Evolutionary conservation across 1,139 yeast species (phyloP).

Genomic region (Pichia sp.): DNA sequence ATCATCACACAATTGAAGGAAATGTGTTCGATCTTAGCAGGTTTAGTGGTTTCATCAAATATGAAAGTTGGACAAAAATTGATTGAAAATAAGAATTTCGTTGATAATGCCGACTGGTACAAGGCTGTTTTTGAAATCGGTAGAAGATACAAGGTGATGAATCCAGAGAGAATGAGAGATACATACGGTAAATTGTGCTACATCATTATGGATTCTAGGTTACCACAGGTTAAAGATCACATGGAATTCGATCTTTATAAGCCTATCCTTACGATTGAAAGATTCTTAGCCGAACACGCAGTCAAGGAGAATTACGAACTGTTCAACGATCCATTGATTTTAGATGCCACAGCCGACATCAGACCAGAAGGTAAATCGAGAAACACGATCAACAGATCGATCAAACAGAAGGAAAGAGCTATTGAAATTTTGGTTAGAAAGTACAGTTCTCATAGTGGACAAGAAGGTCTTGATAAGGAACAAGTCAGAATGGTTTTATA

Average conservation of each 20-base stretch:
- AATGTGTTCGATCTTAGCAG: constrained; percentile 71
- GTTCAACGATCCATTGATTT: constrained; percentile 52
- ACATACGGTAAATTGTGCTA: constrained; percentile 73
- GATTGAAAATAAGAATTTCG: constrained; percentile 60
- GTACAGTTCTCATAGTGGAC: constrained; percentile 34
- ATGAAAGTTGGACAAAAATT: constrained; percentile 63
- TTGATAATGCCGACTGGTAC: constrained; percentile 68
- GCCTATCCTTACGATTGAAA: constrained; percentile 61
- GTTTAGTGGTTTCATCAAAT: constrained; percentile 70
- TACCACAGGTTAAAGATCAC: constrained; percentile 63
- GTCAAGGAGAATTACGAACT: constrained; percentile 37
- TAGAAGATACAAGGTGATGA: constrained; percentile 74
- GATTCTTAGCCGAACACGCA: constrained; percentile 39
- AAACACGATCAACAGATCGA: constrained; percentile 49
- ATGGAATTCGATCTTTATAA: constrained; percentile 71
- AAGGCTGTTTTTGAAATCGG: constrained; percentile 69
- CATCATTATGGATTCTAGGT: constrained; percentile 77
- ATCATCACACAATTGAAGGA: constrained; percentile 68
- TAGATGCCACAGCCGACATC: constrained; percentile 65
- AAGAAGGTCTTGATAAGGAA: constrained; percentile 43
- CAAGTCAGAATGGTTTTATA: constrained; percentile 65
- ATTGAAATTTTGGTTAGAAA: constrained; percentile 54
- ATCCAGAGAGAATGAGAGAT: constrained; percentile 74
- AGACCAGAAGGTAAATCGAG: constrained; percentile 55
- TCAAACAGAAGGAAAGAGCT: constrained; percentile 59